These are phyloP conservation scores for Taphrina sp. DNA, from an alignment of 1,139 yeast species.

Conservation along the genomic window DNA sequence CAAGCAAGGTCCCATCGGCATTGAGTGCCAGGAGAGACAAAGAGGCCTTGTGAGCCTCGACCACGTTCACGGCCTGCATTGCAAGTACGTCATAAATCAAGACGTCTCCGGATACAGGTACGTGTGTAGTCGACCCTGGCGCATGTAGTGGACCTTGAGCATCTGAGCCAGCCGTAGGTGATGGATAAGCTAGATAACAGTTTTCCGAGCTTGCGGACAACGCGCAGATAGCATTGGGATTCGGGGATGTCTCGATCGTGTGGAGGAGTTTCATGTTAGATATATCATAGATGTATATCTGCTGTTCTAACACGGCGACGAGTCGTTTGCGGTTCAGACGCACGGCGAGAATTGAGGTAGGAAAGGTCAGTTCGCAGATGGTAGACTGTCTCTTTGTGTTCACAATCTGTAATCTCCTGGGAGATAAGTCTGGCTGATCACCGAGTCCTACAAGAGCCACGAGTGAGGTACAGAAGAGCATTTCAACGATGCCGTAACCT, in stretches of 20 bases:
- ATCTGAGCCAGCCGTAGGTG: constrained; percentile 51
- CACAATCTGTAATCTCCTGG: constrained; percentile 73
- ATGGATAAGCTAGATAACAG: constrained; percentile 80
- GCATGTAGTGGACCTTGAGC: constrained; percentile 31
- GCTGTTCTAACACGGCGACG: constrained; percentile 75
- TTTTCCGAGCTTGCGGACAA: constrained; percentile 64
- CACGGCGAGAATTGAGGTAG: constrained; percentile 74
- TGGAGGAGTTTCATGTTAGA: constrained; percentile 82
- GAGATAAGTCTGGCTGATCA: constrained; percentile 74
- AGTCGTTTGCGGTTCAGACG: constrained; percentile 72
- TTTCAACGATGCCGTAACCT: constrained; percentile 74
- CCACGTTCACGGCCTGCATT: constrained; percentile 79
- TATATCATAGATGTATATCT: constrained; percentile 84
- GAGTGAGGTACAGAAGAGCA: constrained; percentile 86
- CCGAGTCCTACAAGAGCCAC: constrained; percentile 86
- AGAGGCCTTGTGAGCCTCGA: constrained; percentile 89
- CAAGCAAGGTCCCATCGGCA: constrained; percentile 74
- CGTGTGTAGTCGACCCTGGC: constrained; percentile 35
- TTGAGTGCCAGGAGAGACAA: constrained; percentile 77
- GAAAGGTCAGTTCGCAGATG: constrained; percentile 85
- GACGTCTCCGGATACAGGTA: constrained; percentile 70
- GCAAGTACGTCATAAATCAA: constrained; percentile 74
- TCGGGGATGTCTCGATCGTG: constrained; percentile 81
- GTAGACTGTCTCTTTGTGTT: constrained; percentile 71
- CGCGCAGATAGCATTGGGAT: constrained; percentile 55